phyloP scores from a whole-genome alignment of 164 flowering plant genomes.

The Tetrastigma voinierianum region DNA sequence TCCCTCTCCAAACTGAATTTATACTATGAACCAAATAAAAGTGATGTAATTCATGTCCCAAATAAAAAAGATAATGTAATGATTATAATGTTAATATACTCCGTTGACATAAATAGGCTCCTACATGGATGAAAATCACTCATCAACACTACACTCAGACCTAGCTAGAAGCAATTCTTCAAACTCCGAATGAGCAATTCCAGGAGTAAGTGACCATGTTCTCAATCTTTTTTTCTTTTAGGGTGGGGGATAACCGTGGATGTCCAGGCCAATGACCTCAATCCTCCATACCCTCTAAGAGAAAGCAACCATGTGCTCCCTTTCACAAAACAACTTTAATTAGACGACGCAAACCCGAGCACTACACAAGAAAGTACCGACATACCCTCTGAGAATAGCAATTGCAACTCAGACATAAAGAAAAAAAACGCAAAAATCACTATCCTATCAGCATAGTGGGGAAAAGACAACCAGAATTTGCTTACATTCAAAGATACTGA shows the following conservation, averaged over 20 bases:
- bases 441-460: background rate
- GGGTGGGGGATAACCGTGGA: no score
- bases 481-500: constrained; percentile 11
- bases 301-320: constrained; percentile 20
- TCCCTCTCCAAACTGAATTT: background rate
- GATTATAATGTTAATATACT: background rate
- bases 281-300: constrained; percentile 4
- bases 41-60: background rate
- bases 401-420: background rate
- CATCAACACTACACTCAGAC: background rate
- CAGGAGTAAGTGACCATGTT: constrained; percentile 14
- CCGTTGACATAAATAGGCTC: background rate
- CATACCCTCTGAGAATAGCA: background rate
- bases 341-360: background rate
- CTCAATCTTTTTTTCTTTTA: no score
- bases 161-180: background rate
- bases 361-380: constrained; percentile 6
- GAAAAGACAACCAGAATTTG: background rate
- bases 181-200: constrained; percentile 1
- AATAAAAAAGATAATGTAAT: background rate
- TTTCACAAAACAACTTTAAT: background rate
- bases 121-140: background rate
- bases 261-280: no score
- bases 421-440: background rate
- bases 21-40: background rate